phyloP scores from a whole-genome alignment of 495 filamentous ascomycete genomes.

The Penicillium pancosmium region DNA sequence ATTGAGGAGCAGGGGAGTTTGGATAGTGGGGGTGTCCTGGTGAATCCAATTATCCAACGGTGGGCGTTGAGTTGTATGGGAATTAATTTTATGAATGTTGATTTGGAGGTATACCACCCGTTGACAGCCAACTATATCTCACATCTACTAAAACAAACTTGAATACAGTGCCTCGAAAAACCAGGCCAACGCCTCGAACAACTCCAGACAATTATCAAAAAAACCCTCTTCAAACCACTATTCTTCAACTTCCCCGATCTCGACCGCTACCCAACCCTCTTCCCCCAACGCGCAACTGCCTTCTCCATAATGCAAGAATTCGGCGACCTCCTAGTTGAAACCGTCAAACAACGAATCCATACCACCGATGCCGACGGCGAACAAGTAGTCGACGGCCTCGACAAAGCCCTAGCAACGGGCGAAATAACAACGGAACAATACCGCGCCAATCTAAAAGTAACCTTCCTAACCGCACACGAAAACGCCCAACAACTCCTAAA shows the following conservation, averaged over 20 bases:
- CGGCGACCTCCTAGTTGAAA: constrained; percentile 28
- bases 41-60: constrained; percentile 29
- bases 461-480: constrained; percentile 39
- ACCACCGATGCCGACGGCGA: constrained; percentile 8
- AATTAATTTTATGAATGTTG: constrained; percentile 26
- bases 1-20: constrained; percentile 12
- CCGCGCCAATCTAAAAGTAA: constrained; percentile 38
- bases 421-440: constrained; percentile 33
- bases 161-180: constrained; percentile 11
- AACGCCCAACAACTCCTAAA: constrained; percentile 37
- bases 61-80: constrained; percentile 36
- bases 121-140: not conserved
- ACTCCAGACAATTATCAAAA: constrained; percentile 34
- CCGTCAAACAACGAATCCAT: constrained; percentile 18
- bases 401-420: constrained; percentile 23
- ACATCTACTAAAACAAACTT: not conserved
- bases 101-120: constrained; percentile 24
- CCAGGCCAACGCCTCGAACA: constrained; percentile 27
- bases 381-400: constrained; percentile 30
- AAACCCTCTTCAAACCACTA: constrained; percentile 40
- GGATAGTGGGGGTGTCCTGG: constrained; percentile 14
- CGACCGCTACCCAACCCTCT: constrained; percentile 30
- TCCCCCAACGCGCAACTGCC: constrained; percentile 28
- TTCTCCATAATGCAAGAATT: constrained; percentile 35
- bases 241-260: constrained; percentile 45